These are phyloP conservation scores for Irpex lacteus DNA, from an alignment of 1,284 basidiomycete genomes.

Conservation along the genomic window DNA sequence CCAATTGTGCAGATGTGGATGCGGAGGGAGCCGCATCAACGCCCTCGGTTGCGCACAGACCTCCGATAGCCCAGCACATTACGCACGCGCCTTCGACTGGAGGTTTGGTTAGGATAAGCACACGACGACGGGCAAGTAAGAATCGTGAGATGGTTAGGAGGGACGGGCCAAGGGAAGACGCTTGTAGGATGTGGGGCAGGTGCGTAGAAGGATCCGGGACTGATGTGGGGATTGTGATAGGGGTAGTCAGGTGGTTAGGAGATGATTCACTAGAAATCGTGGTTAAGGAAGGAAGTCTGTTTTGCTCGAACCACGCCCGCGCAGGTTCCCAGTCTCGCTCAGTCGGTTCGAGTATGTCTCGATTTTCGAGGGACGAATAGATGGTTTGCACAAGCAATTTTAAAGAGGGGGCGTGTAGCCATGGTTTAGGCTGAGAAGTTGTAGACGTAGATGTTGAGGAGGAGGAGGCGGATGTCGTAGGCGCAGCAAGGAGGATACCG, in stretches of 20 bases:
- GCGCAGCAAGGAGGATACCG: conserved; percentile 60
- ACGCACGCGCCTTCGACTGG: conserved; percentile 77
- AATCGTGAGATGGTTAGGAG: conserved; percentile 76
- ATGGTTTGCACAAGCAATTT: conserved; percentile 55
- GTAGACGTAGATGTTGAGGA: conserved; percentile 27
- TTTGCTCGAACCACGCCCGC: conserved; percentile 58
- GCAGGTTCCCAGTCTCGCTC: conserved; percentile 66
- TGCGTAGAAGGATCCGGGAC: conserved; percentile 33
- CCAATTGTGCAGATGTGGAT: conserved; percentile 46
- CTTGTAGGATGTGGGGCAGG: conserved; percentile 65
- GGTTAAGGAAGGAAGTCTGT: not conserved
- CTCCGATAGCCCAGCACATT: conserved; percentile 70
- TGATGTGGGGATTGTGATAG: not conserved
- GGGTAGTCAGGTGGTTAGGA: not conserved
- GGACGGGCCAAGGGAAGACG: conserved; percentile 61
- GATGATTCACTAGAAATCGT: not conserved
- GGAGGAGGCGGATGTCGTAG: conserved; percentile 21
- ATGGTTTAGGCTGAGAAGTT: conserved; percentile 49
- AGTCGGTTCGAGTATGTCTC: conserved; percentile 44
- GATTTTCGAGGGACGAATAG: conserved; percentile 48
- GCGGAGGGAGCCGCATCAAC: conserved; percentile 18
- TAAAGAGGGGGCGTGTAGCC: conserved; percentile 63
- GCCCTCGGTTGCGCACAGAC: conserved; percentile 65
- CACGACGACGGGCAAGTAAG: conserved; percentile 63
- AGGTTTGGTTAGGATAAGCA: conserved; percentile 74